phyloP scores from a whole-genome alignment of 2,329 filamentous ascomycete genomes.

The Stemphylium beticola region DNA sequence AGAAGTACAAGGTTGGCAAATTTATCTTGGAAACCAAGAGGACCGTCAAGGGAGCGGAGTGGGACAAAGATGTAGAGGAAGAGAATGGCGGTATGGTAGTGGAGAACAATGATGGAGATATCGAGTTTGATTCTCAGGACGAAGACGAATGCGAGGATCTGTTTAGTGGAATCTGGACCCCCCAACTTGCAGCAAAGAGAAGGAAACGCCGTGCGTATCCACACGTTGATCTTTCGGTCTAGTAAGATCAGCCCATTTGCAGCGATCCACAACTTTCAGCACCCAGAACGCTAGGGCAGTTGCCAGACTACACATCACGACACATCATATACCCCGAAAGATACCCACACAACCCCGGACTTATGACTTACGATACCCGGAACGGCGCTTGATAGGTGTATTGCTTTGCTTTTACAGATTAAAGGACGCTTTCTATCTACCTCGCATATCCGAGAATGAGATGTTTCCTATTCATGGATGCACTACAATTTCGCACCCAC shows the following conservation, averaged over 20 bases:
- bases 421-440: neutral
- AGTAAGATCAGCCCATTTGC: neutral
- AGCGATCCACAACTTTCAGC: neutral
- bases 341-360: neutral
- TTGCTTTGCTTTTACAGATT: neutral
- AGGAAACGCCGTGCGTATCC: slow-evolving; percentile 17
- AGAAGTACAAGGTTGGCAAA: slow-evolving; percentile 71
- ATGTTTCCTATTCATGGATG: neutral
- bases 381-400: neutral
- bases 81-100: slow-evolving; percentile 19
- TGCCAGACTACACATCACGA: neutral
- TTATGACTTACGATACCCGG: slow-evolving; percentile 1
- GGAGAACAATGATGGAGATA: slow-evolving; percentile 35
- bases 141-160: slow-evolving; percentile 72
- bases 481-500: slow-evolving; percentile 7
- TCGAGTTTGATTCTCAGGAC: slow-evolving; percentile 69
- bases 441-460: neutral
- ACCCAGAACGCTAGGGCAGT: too few relatives aligned
- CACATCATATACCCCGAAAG: neutral
- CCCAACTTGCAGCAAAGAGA: slow-evolving; percentile 57
- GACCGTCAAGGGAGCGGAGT: slow-evolving; percentile 57
- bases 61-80: slow-evolving; percentile 54
- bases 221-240: neutral
- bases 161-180: slow-evolving; percentile 67
- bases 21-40: slow-evolving; percentile 68